Base-by-base conservation (phyloP, 495 filamentous ascomycete species). In the Xylaria telfairii region DNA sequence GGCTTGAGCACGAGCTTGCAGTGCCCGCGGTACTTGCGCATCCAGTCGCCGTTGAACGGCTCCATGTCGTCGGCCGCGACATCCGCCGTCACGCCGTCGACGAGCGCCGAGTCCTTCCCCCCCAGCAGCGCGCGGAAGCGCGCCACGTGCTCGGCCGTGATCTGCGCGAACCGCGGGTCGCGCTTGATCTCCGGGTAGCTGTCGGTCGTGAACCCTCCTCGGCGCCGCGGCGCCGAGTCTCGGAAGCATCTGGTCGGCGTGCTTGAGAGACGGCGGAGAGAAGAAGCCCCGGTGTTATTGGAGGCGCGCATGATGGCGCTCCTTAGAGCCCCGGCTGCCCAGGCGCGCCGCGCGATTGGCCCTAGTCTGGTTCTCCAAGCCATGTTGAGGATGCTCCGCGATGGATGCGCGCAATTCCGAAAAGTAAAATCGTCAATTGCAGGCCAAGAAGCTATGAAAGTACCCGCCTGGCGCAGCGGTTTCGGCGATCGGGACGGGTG, bases 1-100 rank as follows among this genome's bases (percentile, higher is more conserved):
- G 96, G 96, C 81, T 95, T 97, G 57, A 99, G 83, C 10, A 98
- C 93, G 10, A 99, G 84, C 67, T 89, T 87, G 64, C 92, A 90
- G 78, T 97, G 95, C 46, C 96, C 96, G 46, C 93, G 90, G 84
- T 98, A 99, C 81, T 99, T 99, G 79, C 92, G 90, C 96, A 98
- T 98, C 96, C 96, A 99, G 83, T 99, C 96, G 73, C 88, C 89
- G 83, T 99, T 99, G 87, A 93, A 98, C 19, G 94, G 88, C 76
- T 95, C 93, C 67, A 98, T 85, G 76, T 99, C 96, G 71, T 92
- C 90, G 34, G 76, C 80, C 0, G 85, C 80, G 24, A 89, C 89
- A 76, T 92, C 89, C 74, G 86, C 81, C 6, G 91, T 91, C 47
- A 96, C 86, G 56, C 93, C 93, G 74, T 98, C 92, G 65, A 97